These are phyloP conservation scores for Notholithocarpus densiflorus DNA, from an alignment of 306 rosid genomes.

Conservation along the genomic window DNA sequence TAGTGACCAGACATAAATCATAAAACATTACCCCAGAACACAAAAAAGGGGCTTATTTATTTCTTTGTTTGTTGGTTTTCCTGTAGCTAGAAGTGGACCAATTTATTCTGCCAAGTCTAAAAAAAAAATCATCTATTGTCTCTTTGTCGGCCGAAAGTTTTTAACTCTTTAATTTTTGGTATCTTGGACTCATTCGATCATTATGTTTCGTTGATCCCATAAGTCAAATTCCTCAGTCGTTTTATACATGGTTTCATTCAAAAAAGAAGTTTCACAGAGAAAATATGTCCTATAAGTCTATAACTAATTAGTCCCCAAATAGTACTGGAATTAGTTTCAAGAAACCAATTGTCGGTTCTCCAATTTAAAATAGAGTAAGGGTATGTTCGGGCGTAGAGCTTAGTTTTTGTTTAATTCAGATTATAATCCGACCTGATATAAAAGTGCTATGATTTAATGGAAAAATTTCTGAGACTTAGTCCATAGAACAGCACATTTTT, in stretches of 20 bases:
- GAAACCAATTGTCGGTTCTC: background rate
- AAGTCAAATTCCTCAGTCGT: background rate
- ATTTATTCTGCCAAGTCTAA: background rate
- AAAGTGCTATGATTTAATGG: no score
- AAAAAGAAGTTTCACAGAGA: background rate
- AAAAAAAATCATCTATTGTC: conserved; percentile 33
- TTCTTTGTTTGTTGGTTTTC: background rate
- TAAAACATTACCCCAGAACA: background rate
- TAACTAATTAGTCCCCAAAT: background rate
- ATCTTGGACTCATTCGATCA: background rate
- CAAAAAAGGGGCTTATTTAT: background rate
- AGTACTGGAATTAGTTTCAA: background rate
- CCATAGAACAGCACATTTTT: no score
- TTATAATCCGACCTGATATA: no score
- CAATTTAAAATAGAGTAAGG: no score
- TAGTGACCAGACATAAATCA: background rate
- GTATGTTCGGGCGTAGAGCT: no score
- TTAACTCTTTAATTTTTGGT: background rate
- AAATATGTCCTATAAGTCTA: background rate
- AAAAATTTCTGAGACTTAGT: no score
- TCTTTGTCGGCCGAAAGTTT: conserved; percentile 34
- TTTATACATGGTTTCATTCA: background rate
- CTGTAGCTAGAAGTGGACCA: background rate
- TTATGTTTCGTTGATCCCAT: conserved; percentile 1
- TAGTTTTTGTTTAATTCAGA: no score